These are phyloP conservation scores for Lagerstroemia speciosa DNA, from an alignment of 345 rosid genomes.

Conservation along the genomic window DNA sequence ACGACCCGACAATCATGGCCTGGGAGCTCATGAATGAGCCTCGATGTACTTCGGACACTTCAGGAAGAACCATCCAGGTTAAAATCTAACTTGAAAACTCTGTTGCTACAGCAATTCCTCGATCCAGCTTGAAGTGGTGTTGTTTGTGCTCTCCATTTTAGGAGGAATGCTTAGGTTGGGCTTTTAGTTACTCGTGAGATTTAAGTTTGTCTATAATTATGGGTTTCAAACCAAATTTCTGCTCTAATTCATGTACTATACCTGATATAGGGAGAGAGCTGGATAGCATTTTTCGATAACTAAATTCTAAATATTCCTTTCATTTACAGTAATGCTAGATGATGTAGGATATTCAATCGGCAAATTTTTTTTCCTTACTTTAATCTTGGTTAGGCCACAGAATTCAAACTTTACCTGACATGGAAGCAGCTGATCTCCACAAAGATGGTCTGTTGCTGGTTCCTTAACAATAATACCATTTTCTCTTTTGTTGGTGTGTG, in stretches of 20 bases:
- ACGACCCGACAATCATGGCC: conserved; percentile 94
- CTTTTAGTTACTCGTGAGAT: no score
- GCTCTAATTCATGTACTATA: no score
- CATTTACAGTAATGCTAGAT: not conserved
- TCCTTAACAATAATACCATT: not conserved
- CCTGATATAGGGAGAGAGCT: no score
- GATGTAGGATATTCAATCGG: not conserved
- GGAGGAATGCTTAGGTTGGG: not conserved
- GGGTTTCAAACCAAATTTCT: no score
- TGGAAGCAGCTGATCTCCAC: not conserved
- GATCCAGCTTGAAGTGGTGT: not conserved
- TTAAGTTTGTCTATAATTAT: no score
- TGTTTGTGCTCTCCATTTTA: not conserved
- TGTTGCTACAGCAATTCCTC: not conserved
- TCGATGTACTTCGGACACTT: conserved; percentile 75
- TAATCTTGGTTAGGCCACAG: not conserved
- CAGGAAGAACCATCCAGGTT: conserved; percentile 83
- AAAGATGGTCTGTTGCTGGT: not conserved
- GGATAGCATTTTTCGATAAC: no score
- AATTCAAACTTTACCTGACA: not conserved
- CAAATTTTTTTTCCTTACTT: not conserved
- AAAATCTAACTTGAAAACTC: not conserved
- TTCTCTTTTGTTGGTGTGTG: conserved; percentile 6
- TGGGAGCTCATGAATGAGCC: conserved; percentile 99
- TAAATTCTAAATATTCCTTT: no score